Evolutionary conservation across 257 asterid genomes (phyloP).

Genomic region (Forsythia viridissima): DNA sequence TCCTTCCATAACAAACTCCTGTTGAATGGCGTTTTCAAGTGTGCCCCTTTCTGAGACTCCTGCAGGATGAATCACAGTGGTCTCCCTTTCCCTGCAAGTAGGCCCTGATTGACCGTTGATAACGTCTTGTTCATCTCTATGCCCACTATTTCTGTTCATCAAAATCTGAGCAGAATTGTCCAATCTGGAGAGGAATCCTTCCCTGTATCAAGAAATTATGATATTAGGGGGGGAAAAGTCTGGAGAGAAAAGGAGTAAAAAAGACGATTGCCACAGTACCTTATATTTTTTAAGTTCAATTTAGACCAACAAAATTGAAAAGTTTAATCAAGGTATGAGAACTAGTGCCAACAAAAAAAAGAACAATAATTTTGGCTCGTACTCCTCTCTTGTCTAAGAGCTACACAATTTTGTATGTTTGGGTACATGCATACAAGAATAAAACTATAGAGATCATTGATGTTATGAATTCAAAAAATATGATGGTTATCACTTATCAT

Average conservation of each 20-base stretch:
- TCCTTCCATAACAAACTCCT: slow-evolving; percentile 22
- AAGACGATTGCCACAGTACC: neutral
- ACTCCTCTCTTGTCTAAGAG: neutral
- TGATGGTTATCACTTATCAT: neutral
- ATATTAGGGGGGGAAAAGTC: neutral
- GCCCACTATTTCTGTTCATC: slow-evolving; percentile 20
- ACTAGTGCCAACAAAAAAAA: neutral
- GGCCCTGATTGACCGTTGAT: slow-evolving; percentile 34
- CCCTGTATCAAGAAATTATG: slow-evolving; percentile 48
- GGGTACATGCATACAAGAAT: slow-evolving; percentile 1
- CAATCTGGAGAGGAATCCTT: slow-evolving; percentile 74
- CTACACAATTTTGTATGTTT: neutral
- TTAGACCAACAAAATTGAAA: neutral
- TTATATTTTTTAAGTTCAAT: slow-evolving; percentile 6
- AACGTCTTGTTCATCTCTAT: slow-evolving; percentile 21
- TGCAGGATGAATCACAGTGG: slow-evolving; percentile 15
- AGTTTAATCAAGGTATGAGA: neutral
- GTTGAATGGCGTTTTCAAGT: slow-evolving; percentile 20
- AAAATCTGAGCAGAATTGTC: slow-evolving; percentile 42
- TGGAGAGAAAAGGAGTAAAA: slow-evolving; percentile 1
- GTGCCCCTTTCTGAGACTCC: slow-evolving; percentile 22
- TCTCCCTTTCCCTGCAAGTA: slow-evolving; percentile 38
- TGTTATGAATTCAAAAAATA: neutral
- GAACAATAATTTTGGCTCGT: neutral
- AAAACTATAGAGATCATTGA: neutral